Evolutionary conservation across 331 rosid species (phyloP).

Genomic region (Quercus tomentella): DNA sequence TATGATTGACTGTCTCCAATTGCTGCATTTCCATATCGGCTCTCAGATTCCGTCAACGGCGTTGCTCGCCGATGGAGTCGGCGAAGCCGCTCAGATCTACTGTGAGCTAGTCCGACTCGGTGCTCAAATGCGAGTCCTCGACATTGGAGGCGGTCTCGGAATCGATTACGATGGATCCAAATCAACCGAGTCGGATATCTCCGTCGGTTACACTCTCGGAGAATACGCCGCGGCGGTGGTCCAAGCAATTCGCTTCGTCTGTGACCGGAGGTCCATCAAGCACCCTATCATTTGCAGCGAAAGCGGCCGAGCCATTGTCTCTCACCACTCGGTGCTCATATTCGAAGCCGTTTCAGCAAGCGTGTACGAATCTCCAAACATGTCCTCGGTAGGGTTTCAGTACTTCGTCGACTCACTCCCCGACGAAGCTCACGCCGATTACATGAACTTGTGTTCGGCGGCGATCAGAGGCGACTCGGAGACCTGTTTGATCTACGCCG

Average conservation of each 20-base stretch:
- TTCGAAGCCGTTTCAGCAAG: constrained; percentile 63
- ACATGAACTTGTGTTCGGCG: constrained; percentile 40
- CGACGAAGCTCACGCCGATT: constrained; percentile 61
- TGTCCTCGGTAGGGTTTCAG: constrained; percentile 43
- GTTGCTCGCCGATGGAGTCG: constrained; percentile 71
- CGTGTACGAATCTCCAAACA: constrained; percentile 21
- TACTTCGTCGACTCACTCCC: constrained; percentile 50
- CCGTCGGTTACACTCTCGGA: constrained; percentile 65
- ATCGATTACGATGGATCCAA: constrained; percentile 93
- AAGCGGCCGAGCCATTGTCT: constrained; percentile 80
- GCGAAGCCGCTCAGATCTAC: constrained; percentile 92
- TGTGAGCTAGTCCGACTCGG: constrained; percentile 91
- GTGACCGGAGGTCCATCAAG: constrained; percentile 54
- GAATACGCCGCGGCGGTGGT: constrained; percentile 89
- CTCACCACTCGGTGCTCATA: constrained; percentile 73
- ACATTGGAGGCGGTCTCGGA: constrained; percentile 96
- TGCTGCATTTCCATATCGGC: constrained; percentile 97
- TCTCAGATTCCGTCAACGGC: constrained; percentile 85
- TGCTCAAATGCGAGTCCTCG: constrained; percentile 74
- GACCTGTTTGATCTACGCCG: constrained; percentile 52
- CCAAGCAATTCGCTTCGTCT: constrained; percentile 38
- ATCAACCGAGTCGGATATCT: constrained; percentile 63
- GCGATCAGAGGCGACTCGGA: constrained; percentile 55
- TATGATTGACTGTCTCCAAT: constrained; percentile 86
- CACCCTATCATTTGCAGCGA: constrained; percentile 81